phyloP scores from a whole-genome alignment of 116 monocot genomes.

The Cymodocea nodosa region DNA sequence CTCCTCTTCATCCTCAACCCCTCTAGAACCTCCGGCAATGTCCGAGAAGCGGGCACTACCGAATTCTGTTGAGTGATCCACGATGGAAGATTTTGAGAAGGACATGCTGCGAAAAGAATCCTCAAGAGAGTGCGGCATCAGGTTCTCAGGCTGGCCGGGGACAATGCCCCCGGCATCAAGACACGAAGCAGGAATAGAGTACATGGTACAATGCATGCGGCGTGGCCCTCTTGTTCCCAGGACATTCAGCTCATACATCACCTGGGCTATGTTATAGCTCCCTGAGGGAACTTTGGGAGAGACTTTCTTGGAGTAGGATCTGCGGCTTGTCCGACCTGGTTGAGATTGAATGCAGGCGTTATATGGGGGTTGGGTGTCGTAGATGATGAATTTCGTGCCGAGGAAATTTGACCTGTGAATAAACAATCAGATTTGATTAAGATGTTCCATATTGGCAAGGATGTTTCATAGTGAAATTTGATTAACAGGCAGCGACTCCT shows the following conservation, averaged over 20 bases:
- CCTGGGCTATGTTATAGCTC: slow-evolving; percentile 58
- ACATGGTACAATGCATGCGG: slow-evolving; percentile 65
- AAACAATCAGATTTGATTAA: background rate
- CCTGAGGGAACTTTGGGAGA: slow-evolving; percentile 63
- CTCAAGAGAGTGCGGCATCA: slow-evolving; percentile 32
- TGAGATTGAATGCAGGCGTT: slow-evolving; percentile 21
- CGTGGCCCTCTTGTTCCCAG: slow-evolving; percentile 70
- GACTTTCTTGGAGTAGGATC: slow-evolving; percentile 67
- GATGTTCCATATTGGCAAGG: background rate
- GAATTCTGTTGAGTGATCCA: slow-evolving; percentile 49
- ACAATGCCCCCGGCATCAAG: slow-evolving; percentile 39
- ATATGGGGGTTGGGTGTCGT: slow-evolving; percentile 71
- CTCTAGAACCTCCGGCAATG: slow-evolving; percentile 13
- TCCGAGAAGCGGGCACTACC: slow-evolving; percentile 54
- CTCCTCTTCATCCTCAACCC: slow-evolving; percentile 11
- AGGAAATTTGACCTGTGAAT: slow-evolving; percentile 71
- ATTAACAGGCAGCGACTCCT: background rate
- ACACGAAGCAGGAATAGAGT: slow-evolving; percentile 56
- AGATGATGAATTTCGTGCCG: slow-evolving; percentile 74
- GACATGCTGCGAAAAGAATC: slow-evolving; percentile 63
- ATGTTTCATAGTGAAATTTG: background rate
- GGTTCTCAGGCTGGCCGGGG: slow-evolving; percentile 46
- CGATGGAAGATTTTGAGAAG: slow-evolving; percentile 36
- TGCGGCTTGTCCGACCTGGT: slow-evolving; percentile 32
- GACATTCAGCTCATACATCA: slow-evolving; percentile 74